Conservation (phyloP, 768 basidiomycete genomes). For the Phylloporus sp. region DNA sequence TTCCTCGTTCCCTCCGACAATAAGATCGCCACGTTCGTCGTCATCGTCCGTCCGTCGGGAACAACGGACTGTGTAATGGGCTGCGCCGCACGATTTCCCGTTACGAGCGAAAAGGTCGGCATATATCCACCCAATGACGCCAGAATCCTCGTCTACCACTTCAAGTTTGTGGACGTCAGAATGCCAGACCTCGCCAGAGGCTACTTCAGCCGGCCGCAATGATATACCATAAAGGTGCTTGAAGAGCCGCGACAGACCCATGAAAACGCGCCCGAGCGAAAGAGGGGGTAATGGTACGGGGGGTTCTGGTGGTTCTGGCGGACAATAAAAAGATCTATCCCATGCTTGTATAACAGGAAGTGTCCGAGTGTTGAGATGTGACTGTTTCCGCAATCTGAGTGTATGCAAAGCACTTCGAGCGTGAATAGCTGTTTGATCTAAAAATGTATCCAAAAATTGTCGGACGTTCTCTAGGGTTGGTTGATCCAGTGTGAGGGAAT, state of each 20-base stretch:
- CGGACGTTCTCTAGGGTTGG: constrained; percentile 65
- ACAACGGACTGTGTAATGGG: constrained; percentile 97
- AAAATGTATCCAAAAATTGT: constrained; percentile 77
- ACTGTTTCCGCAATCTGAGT: constrained; percentile 67
- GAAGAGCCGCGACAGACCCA: constrained; percentile 88
- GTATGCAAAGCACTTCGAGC: constrained; percentile 70
- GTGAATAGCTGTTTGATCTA: constrained; percentile 73
- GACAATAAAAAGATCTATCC: constrained; percentile 94
- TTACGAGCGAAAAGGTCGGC: constrained; percentile 82
- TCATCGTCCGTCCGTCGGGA: constrained; percentile 91
- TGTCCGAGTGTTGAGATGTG: constrained; percentile 52
- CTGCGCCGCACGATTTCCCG: constrained; percentile 87
- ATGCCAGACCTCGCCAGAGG: constrained; percentile 86
- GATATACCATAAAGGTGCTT: constrained; percentile 82
- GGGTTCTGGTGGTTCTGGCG: constrained; percentile 70
- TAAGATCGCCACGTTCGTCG: constrained; percentile 64
- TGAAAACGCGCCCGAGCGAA: constrained; percentile 87
- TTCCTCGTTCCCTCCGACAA: constrained; percentile 35
- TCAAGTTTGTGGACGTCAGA: constrained; percentile 84
- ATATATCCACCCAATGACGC: constrained; percentile 91
- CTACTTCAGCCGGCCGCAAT: constrained; percentile 62
- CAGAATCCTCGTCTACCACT: constrained; percentile 85
- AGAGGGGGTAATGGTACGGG: constrained; percentile 67
- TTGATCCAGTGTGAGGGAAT: neutral
- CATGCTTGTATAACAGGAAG: constrained; percentile 81